Conservation (phyloP, 306 rosid genomes). For the Sophora flavescens region DNA sequence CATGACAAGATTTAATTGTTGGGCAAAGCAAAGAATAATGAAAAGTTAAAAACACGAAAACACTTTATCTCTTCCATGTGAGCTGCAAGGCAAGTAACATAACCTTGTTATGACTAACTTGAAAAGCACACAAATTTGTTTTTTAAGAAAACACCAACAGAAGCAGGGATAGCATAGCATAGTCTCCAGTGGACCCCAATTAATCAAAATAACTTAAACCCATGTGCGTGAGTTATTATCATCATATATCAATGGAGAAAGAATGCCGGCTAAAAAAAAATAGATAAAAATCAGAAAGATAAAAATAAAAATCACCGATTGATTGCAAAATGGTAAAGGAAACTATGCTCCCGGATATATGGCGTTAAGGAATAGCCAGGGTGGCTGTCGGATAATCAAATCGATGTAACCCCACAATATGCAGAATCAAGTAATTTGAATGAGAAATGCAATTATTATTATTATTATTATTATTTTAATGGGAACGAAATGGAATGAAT, state of each 20-base stretch:
- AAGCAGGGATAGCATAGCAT: slow-evolving; percentile 14
- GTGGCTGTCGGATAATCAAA: slow-evolving; percentile 33
- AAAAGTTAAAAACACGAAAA: slow-evolving; percentile 38
- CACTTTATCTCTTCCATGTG: slow-evolving; percentile 44
- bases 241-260: slow-evolving; percentile 22
- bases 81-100: slow-evolving; percentile 57
- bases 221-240: slow-evolving; percentile 34
- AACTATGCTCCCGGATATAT: slow-evolving; percentile 7
- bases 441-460: slow-evolving; percentile 18
- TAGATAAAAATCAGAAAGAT: not conserved
- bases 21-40: slow-evolving; percentile 49
- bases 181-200: slow-evolving; percentile 46
- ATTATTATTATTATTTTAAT: not conserved
- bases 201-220: slow-evolving; percentile 38
- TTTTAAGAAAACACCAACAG: slow-evolving; percentile 9
- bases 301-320: slow-evolving; percentile 4
- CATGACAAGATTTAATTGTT: slow-evolving; percentile 32
- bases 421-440: not conserved
- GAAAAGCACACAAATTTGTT: slow-evolving; percentile 48
- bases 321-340: slow-evolving; percentile 41
- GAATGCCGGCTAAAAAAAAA: slow-evolving; percentile 31
- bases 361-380: slow-evolving; percentile 10
- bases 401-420: not conserved
- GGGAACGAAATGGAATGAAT: not conserved
- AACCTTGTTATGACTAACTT: slow-evolving; percentile 54